Percentiles rank a stretch among this genome's conserved stretches.
These are phyloP conservation scores for Cordyceps tenuipes DNA, from an alignment of 2,329 filamentous ascomycete species.

Conservation along the genomic window DNA sequence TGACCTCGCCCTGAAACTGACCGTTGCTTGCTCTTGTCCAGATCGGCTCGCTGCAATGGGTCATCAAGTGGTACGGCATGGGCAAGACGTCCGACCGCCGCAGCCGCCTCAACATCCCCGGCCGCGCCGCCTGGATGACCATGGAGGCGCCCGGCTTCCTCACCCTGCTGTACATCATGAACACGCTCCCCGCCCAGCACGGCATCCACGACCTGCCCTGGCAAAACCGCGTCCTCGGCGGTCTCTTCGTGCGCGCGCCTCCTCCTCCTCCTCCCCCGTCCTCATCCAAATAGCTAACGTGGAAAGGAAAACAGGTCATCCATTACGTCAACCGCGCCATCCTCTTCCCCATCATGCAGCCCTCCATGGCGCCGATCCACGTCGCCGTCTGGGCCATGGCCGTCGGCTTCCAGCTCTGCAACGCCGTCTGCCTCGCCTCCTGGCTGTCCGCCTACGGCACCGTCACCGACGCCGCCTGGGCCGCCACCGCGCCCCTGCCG, in stretches of 20 bases:
- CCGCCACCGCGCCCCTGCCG: constrained; percentile 26
- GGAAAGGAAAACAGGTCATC: constrained; percentile 47
- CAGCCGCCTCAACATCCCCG: constrained; percentile 76
- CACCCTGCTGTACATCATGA: constrained; percentile 72
- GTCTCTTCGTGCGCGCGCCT: constrained; percentile 54
- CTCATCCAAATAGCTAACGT: constrained; percentile 11
- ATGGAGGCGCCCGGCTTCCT: constrained; percentile 81
- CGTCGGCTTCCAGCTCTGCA: constrained; percentile 67
- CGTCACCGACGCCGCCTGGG: constrained; percentile 46
- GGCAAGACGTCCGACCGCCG: constrained; percentile 80
- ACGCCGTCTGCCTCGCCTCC: constrained; percentile 67
- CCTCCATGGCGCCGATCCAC: constrained; percentile 89
- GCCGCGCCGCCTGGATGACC: constrained; percentile 74
- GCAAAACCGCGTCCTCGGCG: constrained; percentile 70
- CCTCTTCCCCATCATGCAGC: constrained; percentile 72
- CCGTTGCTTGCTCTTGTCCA: too few relatives aligned
- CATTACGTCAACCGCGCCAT: constrained; percentile 91
- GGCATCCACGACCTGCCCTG: constrained; percentile 56
- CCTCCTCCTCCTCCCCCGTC: too few relatives aligned
- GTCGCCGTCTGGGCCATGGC: constrained; percentile 56
- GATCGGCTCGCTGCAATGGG: constrained; percentile 68
- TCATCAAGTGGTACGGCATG: constrained; percentile 74
- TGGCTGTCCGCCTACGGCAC: constrained; percentile 80
- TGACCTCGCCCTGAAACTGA: not conserved
- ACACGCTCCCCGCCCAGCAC: constrained; percentile 51